Base-by-base conservation (phyloP, 1,284 basidiomycete genomes). In the Pascua sp. region DNA sequence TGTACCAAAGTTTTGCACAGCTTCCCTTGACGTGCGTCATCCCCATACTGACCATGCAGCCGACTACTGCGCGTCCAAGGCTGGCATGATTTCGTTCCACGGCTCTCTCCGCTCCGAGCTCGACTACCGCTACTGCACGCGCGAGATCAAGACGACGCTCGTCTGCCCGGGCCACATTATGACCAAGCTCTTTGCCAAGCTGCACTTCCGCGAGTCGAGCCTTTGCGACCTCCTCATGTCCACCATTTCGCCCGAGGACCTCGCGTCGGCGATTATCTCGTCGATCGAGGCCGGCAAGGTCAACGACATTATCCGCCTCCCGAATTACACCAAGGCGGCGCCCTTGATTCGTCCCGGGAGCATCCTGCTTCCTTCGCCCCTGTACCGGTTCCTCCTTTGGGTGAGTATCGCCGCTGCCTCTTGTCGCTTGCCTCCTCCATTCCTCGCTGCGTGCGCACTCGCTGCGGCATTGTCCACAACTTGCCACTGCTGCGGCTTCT, bases 41-140 rank as follows among this genome's bases (percentile, higher is more conserved):
- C 24, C 45, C 5, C 43, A 32, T 39, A 15, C 55, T 60, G 18
- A 61, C 24, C 50, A 12, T 46, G 1, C 55, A 91, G 90, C 86
- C 68, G 92, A 94, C 75, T 96, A 95, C 71, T 83, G 82, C 71
- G 90, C 90, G 7, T 90, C 90, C 37, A 96, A 95, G 77, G 89
- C 90, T 10, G 91, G 91, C 11, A 69, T 89, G 17, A 80, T 88
- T 17, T 83, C 83, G 32, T 76, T 95, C 46, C 85, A 92, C 63
- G 87, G 90, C 63, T 86, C 87, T 8, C 80, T 96, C 51, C 83
- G 90, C 44, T 87, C 86, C 65, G 92, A 96, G 72, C 83, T 95
- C 15, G 87, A 93, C 68, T 84, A 86, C 50, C 77, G 82, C 13
- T 89, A 93, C 78, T 79, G 84, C 18, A 81, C 84, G 24, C 88